Percentiles rank a stretch among this genome's conserved stretches.
Conservation (phyloP, 208 protist species). For the Crithidia mellificae region DNA sequence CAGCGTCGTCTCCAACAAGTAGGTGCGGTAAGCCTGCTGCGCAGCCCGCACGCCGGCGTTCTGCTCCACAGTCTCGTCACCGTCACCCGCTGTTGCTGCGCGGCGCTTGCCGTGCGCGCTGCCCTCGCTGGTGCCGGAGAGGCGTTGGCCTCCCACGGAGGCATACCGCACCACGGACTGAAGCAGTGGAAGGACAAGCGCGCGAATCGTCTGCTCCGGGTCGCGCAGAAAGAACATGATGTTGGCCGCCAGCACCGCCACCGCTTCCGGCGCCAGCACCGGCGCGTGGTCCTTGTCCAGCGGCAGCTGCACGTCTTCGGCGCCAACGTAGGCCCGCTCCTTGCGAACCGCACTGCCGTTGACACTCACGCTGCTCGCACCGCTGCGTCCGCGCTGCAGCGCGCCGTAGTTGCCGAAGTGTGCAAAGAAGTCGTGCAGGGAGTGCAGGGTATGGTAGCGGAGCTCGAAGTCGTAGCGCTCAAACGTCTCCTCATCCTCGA, state of each 20-base stretch:
- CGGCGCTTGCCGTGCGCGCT: conserved; percentile 10
- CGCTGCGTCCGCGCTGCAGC: conserved; percentile 6
- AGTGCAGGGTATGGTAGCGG: conserved; percentile 84
- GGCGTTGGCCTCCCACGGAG: conserved; percentile 22
- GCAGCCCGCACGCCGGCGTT: neutral
- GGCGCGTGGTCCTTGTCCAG: conserved; percentile 47
- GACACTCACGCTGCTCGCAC: neutral
- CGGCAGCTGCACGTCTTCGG: conserved; percentile 62
- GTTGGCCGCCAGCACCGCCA: conserved; percentile 65
- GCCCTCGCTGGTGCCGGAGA: conserved; percentile 1
- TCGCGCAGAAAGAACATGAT: conserved; percentile 87
- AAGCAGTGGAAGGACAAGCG: conserved; percentile 63
- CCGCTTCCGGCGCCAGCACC: conserved; percentile 61
- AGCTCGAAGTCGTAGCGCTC: conserved; percentile 88
- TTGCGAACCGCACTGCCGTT: conserved; percentile 33
- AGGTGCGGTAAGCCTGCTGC: conserved; percentile 21
- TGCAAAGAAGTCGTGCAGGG: conserved; percentile 76
- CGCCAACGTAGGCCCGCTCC: conserved; percentile 71
- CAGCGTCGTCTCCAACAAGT: conserved; percentile 72
- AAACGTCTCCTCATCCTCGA: conserved; percentile 50
- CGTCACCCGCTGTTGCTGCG: neutral
- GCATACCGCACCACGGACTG: conserved; percentile 83
- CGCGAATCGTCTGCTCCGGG: conserved; percentile 75
- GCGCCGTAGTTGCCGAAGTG: conserved; percentile 71
- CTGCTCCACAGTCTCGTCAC: neutral